These are phyloP conservation scores for Ceratobasidium sp. DNA, from an alignment of 1,284 basidiomycete species.

Conservation along the genomic window DNA sequence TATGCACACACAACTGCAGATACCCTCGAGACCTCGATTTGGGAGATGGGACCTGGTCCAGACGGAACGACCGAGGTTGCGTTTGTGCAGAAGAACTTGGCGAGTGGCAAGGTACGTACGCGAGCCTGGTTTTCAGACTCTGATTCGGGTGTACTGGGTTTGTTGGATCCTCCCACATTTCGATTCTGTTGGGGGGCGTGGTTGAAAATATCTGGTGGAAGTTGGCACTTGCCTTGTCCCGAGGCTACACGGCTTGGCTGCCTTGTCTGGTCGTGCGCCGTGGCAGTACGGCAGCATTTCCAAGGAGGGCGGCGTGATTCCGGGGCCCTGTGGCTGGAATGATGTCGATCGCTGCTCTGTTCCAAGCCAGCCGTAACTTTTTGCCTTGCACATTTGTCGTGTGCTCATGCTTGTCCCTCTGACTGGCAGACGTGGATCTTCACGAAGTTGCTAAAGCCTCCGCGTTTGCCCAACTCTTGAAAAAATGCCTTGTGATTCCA, in stretches of 20 bases:
- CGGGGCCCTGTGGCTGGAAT: not conserved
- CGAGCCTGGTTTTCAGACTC: constrained; percentile 35
- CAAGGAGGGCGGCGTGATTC: not conserved
- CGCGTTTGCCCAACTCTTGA: not conserved
- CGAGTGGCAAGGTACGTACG: constrained; percentile 71
- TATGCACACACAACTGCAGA: constrained; percentile 53
- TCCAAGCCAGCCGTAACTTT: not conserved
- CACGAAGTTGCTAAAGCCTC: not conserved
- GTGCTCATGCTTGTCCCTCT: not conserved
- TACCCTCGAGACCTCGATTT: constrained; percentile 79
- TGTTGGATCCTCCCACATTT: not conserved
- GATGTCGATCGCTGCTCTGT: not conserved
- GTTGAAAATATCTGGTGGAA: not conserved
- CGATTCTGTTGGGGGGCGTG: not conserved
- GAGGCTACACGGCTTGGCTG: not conserved
- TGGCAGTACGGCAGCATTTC: not conserved
- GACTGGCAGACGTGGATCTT: not conserved
- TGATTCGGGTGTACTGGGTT: not conserved
- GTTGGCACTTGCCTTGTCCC: no score
- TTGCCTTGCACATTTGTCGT: not conserved
- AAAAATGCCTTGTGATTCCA: no score
- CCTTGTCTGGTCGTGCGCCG: not conserved
- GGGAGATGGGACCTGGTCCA: constrained; percentile 78
- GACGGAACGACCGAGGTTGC: constrained; percentile 76
- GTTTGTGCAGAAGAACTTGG: constrained; percentile 78